Evolutionary conservation across 306 rosid genomes (phyloP), one percentile per base, ranked within the genome.

Genomic region (Lotus japonicus): DNA sequence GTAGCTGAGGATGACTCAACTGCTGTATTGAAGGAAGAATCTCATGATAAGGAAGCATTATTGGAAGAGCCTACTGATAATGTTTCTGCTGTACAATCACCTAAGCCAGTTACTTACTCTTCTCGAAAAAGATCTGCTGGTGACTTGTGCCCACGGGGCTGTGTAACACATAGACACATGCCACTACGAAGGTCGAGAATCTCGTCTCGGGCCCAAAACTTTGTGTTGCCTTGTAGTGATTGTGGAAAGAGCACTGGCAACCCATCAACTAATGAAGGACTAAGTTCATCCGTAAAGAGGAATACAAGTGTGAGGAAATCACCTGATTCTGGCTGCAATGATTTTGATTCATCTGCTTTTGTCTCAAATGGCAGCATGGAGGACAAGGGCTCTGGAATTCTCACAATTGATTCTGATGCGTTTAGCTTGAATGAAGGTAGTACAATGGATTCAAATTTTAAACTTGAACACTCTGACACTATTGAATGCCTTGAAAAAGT

Each of bases 361-460:
- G 78, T 68, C 71, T 87, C 83, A 54, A 87, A 81, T 84, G 95
- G 81, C 66, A 82, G 85, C 78, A 21, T 80, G 79, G 96, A 87
- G 71, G 92, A 87, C 35, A 80, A 87, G 70, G 78, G 78, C 75
- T 89, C 92, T 51, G 92, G 87, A 76, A 84, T 87, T 77, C 78
- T 64, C 38, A 86, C 96, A 49, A 85, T 81, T 42, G 96, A 89
- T 64, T 92, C 96, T 51, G 95, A 84, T 60, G 54, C 87, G 17
- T 70, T 73, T 71, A 89, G 98, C 77, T 70, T 83, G 53, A 87
- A 92, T 44, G 95, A 89, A 62, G 85, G 95, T 7, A 84, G 95
- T 66, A 77, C 86, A 31, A 84, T 80, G 16, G 95, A 92, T 79
- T 89, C 95, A 51, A 83, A 78, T 45, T 85, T 81, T 82, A 86